Evolutionary conservation across 768 basidiomycete genomes (phyloP).

Genomic region (Leccinellum luteum): DNA sequence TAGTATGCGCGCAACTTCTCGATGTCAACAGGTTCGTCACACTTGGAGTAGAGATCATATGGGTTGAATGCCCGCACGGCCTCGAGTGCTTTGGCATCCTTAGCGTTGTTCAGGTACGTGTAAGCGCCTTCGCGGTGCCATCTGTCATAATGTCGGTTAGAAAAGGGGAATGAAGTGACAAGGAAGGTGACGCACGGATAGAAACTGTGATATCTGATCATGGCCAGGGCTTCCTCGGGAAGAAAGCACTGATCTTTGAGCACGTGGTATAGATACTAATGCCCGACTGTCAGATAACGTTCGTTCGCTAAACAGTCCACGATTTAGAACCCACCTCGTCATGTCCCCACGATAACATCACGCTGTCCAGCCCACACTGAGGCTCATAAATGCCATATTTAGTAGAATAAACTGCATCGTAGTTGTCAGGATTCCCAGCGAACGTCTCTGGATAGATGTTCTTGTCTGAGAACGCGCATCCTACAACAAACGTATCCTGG

Average conservation of each 20-base stretch:
- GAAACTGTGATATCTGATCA: slow-evolving; percentile 95
- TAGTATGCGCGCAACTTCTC: slow-evolving; percentile 80
- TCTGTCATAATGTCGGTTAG: slow-evolving; percentile 27
- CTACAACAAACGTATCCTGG: slow-evolving; percentile 76
- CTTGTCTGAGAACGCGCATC: slow-evolving; percentile 82
- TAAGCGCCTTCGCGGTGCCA: slow-evolving; percentile 93
- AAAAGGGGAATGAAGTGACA: not conserved
- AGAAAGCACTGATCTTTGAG: slow-evolving; percentile 79
- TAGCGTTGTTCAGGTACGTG: slow-evolving; percentile 70
- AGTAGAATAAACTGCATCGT: slow-evolving; percentile 65
- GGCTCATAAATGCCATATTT: slow-evolving; percentile 74
- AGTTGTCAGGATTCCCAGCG: slow-evolving; percentile 64
- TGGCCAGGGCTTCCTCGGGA: slow-evolving; percentile 78
- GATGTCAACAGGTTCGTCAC: slow-evolving; percentile 62
- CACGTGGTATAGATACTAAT: slow-evolving; percentile 79
- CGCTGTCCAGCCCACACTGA: slow-evolving; percentile 79
- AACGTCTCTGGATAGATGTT: slow-evolving; percentile 82
- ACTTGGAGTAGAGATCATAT: slow-evolving; percentile 92
- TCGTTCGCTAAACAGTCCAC: slow-evolving; percentile 2
- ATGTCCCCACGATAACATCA: slow-evolving; percentile 90
- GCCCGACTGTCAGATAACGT: slow-evolving; percentile 6
- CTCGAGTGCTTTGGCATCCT: slow-evolving; percentile 59
- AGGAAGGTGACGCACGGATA: slow-evolving; percentile 57
- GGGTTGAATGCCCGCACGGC: slow-evolving; percentile 90
- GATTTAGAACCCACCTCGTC: slow-evolving; percentile 63